Evolutionary conservation across 2,329 filamentous ascomycete species (phyloP), one percentile per base, ranked within the genome.

Genomic region (Penicillium sclerotiorum): DNA sequence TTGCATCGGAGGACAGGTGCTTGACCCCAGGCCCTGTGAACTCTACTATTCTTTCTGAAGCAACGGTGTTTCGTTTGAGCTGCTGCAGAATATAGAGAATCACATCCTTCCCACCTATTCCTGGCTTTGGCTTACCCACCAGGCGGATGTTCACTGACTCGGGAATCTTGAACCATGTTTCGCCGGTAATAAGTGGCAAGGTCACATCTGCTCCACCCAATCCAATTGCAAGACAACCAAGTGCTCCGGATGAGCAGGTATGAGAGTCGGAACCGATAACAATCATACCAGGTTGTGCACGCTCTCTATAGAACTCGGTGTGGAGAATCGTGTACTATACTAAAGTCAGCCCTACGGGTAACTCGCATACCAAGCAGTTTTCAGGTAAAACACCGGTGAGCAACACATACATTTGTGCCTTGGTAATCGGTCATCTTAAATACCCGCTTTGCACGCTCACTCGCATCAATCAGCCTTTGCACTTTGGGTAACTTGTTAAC

Each of bases 151-250:
- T 33, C 72, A 64, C 2, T 63, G 63, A 52, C 33, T 77, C 74
- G 0, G 76, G 76, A 0, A 78, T 66, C 23, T 69, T 68, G 60
- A 78, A 75, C 74, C 74, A 78, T 0, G 70, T 78, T 52, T 77
- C 71, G 2, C 76, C 75, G 2, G 74, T 76, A 0, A 77, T 70
- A 37, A 79, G 60, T 1, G 72, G 65, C 63, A 78, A 68, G 5
- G 68, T 71, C 1, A 77, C 73, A 52, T 79, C 76, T 13, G 74
- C 71, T 8, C 67, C 73, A 1, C 75, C 74, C 2, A 79, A 60
- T 0, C 76, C 76, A 27, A 78, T 72, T 4, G 73, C 67, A 5
- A 78, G 59, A 27, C 65, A 71, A 0, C 71, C 70, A 21, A 76
- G 59, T 2, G 66, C 65, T 2, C 75, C 76, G 5, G 70, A 64